phyloP scores from a whole-genome alignment of 257 asterid genomes.

The Prunella vulgaris region DNA sequence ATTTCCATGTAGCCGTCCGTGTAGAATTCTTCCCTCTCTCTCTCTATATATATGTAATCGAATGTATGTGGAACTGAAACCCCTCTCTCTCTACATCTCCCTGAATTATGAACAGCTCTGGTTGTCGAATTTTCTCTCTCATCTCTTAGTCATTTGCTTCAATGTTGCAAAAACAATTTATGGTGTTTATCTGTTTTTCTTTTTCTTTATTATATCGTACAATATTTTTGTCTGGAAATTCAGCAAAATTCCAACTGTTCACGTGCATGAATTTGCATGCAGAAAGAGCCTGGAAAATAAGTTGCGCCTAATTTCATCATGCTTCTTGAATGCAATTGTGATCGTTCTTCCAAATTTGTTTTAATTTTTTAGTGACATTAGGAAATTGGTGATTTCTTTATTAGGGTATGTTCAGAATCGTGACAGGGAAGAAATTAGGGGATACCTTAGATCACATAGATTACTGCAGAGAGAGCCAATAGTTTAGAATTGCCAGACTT shows the following conservation, averaged over 20 bases:
- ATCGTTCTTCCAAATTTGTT: not conserved
- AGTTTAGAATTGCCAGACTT: too few species aligned
- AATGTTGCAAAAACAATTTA: not conserved
- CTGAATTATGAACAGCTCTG: not conserved
- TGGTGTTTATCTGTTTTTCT: not conserved
- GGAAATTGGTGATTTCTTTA: not conserved
- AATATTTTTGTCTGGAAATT: not conserved
- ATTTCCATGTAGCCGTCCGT: conserved; percentile 6
- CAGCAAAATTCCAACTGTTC: not conserved
- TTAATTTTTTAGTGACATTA: not conserved
- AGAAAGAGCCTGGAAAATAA: not conserved
- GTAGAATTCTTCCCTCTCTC: not conserved
- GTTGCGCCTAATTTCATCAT: not conserved
- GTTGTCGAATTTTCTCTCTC: not conserved
- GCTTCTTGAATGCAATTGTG: not conserved
- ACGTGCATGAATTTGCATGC: conserved; percentile 26
- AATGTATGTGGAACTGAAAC: conserved; percentile 9
- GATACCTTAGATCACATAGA: too few species aligned
- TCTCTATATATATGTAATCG: not conserved
- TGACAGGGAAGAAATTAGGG: too few species aligned
- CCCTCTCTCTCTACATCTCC: not conserved
- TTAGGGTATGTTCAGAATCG: too few species aligned
- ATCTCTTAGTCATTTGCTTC: not conserved
- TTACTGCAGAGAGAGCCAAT: too few species aligned
- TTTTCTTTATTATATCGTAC: not conserved